phyloP scores from a whole-genome alignment of 225 moss, liverwort and hornwort species.

The Physcomitrellopsis africana region DNA sequence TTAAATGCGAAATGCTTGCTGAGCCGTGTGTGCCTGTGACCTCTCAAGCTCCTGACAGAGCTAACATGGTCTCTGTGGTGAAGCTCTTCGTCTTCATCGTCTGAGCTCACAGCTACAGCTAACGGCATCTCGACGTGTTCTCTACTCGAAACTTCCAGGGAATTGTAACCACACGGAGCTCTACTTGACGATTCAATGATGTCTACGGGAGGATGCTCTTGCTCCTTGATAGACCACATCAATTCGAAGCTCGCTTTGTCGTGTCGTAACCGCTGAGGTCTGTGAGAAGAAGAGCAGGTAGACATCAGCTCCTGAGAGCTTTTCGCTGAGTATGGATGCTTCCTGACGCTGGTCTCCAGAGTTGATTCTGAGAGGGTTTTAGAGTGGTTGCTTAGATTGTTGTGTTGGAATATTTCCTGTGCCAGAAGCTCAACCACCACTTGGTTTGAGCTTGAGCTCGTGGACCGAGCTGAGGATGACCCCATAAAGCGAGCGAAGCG shows the following conservation, averaged over 20 bases:
- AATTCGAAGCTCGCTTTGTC: constrained; percentile 45
- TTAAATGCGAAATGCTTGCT: constrained; percentile 35
- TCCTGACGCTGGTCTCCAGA: constrained; percentile 28
- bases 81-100: constrained; percentile 11
- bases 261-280: constrained; percentile 2
- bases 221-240: constrained; percentile 44
- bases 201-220: constrained; percentile 18
- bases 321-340: neutral
- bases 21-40: constrained; percentile 28
- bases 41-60: constrained; percentile 23
- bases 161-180: no score
- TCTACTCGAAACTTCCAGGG: no score
- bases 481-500: constrained; percentile 32
- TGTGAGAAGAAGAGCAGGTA: constrained; percentile 3
- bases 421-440: constrained; percentile 59
- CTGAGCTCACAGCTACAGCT: constrained; percentile 31
- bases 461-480: constrained; percentile 22
- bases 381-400: neutral
- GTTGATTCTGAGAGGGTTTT: constrained; percentile 7
- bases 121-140: constrained; percentile 4
- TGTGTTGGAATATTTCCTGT: constrained; percentile 45
- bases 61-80: neutral
- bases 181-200: no score
- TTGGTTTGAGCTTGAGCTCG: constrained; percentile 49
- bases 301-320: constrained; percentile 19